Base-by-base conservation (phyloP, 768 basidiomycete genomes). In the Termitomyces sp. region DNA sequence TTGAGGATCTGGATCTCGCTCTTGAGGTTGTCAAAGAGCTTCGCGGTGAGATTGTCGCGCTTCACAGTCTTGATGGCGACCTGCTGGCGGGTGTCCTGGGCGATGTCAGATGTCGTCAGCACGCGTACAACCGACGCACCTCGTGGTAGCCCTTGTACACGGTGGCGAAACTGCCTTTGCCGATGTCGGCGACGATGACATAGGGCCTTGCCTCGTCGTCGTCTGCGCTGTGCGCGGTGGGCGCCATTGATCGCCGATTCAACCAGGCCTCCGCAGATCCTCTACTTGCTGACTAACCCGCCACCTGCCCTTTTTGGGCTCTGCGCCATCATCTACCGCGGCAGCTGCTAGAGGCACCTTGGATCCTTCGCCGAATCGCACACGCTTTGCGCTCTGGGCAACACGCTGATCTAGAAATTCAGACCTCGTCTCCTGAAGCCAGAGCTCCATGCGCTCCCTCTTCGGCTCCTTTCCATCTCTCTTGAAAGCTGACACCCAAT, bases 1-100 rank as follows among this genome's bases (percentile, higher is more conserved):
- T 98, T 98, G 65, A 98, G 84, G 61, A 99, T 98, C 61, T 93
- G 87, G 58, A 98, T 98, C 79, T 99, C 97, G 64, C 90, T 91
- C 70, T 97, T 94, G n/a, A 98, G 83, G 68, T 98, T 98, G 75
- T 98, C 95, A 57, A 98, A 86, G 18, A 98, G 82, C 73, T 98
- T 99, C 14, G 90, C 78, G 36, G 88, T 94, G 37, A 99, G 83
- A 63, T 87, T 92, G 67, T 89, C 85, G 52, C 88, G 85, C 58
- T 90, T 87, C 55, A 99, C 92, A 8, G 94, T 91, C 79, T 99
- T 98, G 74, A 99, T 88, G 86, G 46, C 46, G 7, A 47, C 46
- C n/a, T 31, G 46, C n/a, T 47, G 46, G 0, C 10, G 46, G 9
- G 46, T 47, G 91, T 90, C 87, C 92, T 95, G 70, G 5, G n/a